phyloP scores from a whole-genome alignment of 2,329 filamentous ascomycete species.

The Trichophaea hybrida region DNA sequence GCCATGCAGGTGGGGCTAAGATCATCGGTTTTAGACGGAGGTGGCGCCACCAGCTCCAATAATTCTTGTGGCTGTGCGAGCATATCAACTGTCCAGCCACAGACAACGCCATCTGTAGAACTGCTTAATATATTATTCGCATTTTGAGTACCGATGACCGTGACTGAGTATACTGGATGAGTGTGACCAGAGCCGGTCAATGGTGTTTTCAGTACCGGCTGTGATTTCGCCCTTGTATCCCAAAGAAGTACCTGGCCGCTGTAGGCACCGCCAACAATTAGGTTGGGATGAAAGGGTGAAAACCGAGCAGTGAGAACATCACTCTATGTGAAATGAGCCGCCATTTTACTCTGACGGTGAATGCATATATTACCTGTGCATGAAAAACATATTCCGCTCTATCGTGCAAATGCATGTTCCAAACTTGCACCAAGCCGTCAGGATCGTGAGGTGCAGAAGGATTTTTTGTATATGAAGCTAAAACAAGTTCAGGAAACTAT shows the following conservation, averaged over 20 bases:
- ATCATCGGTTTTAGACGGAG: constrained; percentile 81
- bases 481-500: constrained; percentile 71
- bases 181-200: constrained; percentile 90
- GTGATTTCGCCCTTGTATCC: constrained; percentile 83
- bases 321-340: constrained; percentile 35
- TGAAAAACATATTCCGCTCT: constrained; percentile 94
- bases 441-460: constrained; percentile 87
- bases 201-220: constrained; percentile 89
- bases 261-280: constrained; percentile 92
- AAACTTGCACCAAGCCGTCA: constrained; percentile 84
- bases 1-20: constrained; percentile 87
- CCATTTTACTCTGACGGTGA: constrained; percentile 5
- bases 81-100: constrained; percentile 96
- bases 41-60: constrained; percentile 71
- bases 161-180: constrained; percentile 87
- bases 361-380: constrained; percentile 42
- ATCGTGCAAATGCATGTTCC: constrained; percentile 91
- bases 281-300: constrained; percentile 93
- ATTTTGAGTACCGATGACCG: constrained; percentile 94
- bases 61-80: constrained; percentile 92
- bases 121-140: constrained; percentile 97
- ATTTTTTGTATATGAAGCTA: constrained; percentile 95
- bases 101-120: constrained; percentile 91
- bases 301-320: constrained; percentile 93
- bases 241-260: constrained; percentile 91